A percentile compares a stretch with the other conserved stretches of the same genome.
phyloP scores from a whole-genome alignment of 306 rosid genomes.

The Quercus engelmannii region DNA sequence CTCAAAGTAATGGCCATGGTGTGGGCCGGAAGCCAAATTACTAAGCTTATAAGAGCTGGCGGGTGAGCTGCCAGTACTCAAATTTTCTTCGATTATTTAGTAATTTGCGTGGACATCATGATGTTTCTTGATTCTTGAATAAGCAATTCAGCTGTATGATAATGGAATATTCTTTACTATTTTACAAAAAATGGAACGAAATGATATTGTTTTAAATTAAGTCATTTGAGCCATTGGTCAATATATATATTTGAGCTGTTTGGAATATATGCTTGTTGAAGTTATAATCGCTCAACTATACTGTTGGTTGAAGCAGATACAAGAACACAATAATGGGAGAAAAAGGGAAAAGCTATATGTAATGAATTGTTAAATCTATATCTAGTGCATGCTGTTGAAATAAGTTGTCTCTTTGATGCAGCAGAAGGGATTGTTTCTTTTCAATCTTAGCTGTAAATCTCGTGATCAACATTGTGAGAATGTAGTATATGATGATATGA shows the following conservation, averaged over 20 bases:
- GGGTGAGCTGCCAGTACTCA: conserved; percentile 54
- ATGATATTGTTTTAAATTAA: not conserved
- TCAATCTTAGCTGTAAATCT: not conserved
- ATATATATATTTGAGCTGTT: not conserved
- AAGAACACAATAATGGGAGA: not conserved
- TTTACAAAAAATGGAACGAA: no score
- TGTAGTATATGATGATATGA: not conserved
- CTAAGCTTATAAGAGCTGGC: conserved; percentile 82
- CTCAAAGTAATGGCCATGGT: conserved; percentile 91
- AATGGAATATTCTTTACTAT: no score
- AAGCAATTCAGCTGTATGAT: not conserved
- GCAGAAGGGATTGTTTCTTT: not conserved
- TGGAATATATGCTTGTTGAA: not conserved
- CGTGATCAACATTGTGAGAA: not conserved
- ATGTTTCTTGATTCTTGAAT: not conserved
- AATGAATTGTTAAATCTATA: not conserved
- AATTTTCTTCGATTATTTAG: not conserved
- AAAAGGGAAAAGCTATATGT: not conserved
- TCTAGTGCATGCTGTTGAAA: not conserved
- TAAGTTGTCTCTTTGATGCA: not conserved
- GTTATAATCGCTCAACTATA: not conserved
- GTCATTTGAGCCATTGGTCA: not conserved
- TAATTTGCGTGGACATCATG: not conserved
- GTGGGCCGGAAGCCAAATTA: conserved; percentile 97
- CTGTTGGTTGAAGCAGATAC: not conserved